phyloP scores from a whole-genome alignment of 495 filamentous ascomycete species.

The Hypoxylon trugodes region DNA sequence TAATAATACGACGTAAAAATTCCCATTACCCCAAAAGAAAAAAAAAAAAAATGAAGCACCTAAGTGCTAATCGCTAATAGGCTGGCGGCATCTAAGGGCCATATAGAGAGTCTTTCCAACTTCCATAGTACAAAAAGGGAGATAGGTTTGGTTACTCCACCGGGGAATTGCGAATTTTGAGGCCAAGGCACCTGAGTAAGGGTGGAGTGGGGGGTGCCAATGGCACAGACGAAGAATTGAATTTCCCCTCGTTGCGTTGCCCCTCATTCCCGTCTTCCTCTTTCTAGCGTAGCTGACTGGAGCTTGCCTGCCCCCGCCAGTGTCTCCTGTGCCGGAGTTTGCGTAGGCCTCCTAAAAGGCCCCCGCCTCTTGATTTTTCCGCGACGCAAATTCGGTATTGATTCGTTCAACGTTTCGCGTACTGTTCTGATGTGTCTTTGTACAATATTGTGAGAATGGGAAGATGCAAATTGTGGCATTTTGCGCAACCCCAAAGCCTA shows the following conservation, averaged over 20 bases:
- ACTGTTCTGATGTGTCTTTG: conserved; percentile 6
- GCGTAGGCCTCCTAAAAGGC: conserved; percentile 1
- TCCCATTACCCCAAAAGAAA: conserved; percentile 21
- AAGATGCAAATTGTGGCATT: conserved; percentile 7
- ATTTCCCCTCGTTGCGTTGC: conserved; percentile 7
- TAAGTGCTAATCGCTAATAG: neutral
- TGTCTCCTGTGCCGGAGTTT: neutral
- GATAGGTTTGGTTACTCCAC: neutral
- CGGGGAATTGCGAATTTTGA: conserved; percentile 18
- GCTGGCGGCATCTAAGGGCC: conserved; percentile 1
- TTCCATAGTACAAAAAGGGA: neutral
- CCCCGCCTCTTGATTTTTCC: conserved; percentile 14
- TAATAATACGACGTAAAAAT: conserved; percentile 16
- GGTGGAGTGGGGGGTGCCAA: neutral
- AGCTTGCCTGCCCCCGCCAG: conserved; percentile 5
- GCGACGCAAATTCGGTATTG: neutral
- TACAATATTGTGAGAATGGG: conserved; percentile 11
- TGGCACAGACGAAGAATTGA: neutral
- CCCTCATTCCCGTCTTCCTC: conserved; percentile 21
- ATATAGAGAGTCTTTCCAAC: neutral
- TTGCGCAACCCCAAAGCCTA: conserved; percentile 19
- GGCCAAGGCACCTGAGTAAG: no score
- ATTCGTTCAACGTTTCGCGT: neutral
- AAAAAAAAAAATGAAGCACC: conserved; percentile 7
- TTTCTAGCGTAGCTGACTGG: conserved; percentile 8